Conservation (phyloP, 2,329 filamentous ascomycete species). For the Calonectria pseudoreteaudii region DNA sequence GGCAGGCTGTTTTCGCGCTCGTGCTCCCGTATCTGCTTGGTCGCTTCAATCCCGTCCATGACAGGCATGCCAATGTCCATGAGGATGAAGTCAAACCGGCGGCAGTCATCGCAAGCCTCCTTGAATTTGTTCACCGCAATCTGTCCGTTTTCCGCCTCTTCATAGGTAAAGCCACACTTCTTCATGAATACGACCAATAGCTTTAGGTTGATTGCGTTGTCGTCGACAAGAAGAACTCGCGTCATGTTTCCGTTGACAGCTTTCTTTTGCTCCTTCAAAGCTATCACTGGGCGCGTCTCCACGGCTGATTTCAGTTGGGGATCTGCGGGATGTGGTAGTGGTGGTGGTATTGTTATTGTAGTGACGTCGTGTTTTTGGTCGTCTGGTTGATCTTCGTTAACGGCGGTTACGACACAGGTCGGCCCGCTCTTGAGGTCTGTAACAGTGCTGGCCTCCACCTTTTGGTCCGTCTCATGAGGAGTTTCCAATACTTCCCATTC, state of each 20-base stretch:
- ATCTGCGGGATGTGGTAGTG: conserved; percentile 9
- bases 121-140: conserved; percentile 60
- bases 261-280: neutral
- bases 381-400: neutral
- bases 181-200: conserved; percentile 56
- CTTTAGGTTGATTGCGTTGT: conserved; percentile 57
- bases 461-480: neutral
- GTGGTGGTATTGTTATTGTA: no score
- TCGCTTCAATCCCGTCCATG: conserved; percentile 63
- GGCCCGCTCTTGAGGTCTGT: neutral
- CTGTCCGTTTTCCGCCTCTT: conserved; percentile 59
- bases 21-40: conserved; percentile 60
- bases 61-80: conserved; percentile 69
- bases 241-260: neutral
- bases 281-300: neutral
- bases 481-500: neutral
- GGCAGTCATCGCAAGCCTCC: conserved; percentile 33
- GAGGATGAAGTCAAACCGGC: conserved; percentile 50
- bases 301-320: neutral
- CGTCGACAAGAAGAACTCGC: conserved; percentile 54
- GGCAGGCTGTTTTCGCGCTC: conserved; percentile 55
- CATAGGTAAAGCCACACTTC: conserved; percentile 54
- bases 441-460: neutral
- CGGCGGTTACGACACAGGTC: neutral
- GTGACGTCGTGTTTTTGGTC: neutral